phyloP scores from a whole-genome alignment of 345 rosid species.

The Anastatica hierochuntica region DNA sequence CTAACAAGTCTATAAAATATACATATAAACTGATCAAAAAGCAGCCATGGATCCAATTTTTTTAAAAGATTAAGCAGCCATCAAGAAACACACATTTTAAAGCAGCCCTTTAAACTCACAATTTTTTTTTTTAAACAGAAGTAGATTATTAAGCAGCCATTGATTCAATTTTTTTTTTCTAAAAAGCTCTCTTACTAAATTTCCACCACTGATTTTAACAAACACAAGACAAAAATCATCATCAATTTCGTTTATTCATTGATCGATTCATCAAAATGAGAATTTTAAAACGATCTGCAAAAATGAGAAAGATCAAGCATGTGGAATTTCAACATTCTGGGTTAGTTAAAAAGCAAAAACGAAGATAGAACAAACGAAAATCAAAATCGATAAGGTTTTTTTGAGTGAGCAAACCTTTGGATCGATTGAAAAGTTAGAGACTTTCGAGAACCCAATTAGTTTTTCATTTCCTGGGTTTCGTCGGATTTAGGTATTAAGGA shows the following conservation, averaged over 20 bases:
- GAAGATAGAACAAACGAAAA: background rate
- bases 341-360: background rate
- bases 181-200: slow-evolving; percentile 15
- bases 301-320: slow-evolving; percentile 17
- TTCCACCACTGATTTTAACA: slow-evolving; percentile 3
- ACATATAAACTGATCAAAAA: background rate
- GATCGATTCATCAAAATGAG: too few species aligned
- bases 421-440: background rate
- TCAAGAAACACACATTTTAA: too few species aligned
- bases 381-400: slow-evolving; percentile 1
- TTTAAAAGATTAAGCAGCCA: background rate
- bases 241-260: too few species aligned
- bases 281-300: too few species aligned
- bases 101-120: background rate
- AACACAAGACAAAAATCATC: background rate
- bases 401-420: slow-evolving; percentile 19
- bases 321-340: background rate
- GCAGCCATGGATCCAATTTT: slow-evolving; percentile 2
- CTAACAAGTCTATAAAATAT: slow-evolving; percentile 3
- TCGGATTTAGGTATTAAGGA: background rate
- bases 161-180: too few species aligned
- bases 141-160: too few species aligned
- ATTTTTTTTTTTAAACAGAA: background rate
- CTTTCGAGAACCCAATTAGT: slow-evolving; percentile 9
- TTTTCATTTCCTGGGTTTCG: background rate